These are phyloP conservation scores for Lactarius psammicola DNA, from an alignment of 768 basidiomycete genomes.

Conservation along the genomic window DNA sequence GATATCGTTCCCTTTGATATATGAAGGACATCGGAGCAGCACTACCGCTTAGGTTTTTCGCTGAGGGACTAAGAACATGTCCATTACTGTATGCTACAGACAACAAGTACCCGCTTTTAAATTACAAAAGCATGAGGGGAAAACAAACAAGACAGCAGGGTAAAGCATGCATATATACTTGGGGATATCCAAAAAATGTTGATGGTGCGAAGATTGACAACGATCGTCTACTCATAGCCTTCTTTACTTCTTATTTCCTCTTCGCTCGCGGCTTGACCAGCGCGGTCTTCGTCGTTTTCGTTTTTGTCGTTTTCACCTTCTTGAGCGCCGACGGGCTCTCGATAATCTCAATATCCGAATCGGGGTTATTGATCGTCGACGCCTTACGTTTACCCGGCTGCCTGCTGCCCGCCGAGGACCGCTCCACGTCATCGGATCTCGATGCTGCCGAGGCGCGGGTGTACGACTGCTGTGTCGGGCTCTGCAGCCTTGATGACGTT, in stretches of 20 bases:
- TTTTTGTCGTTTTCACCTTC: slow-evolving; percentile 30
- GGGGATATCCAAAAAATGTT: neutral
- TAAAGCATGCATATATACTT: neutral
- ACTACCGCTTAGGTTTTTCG: too few relatives aligned
- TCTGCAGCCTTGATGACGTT: slow-evolving; percentile 40
- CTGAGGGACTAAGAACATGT: neutral
- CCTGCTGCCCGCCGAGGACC: slow-evolving; percentile 28
- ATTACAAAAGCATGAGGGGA: slow-evolving; percentile 2
- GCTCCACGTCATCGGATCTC: slow-evolving; percentile 40
- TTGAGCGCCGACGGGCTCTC: slow-evolving; percentile 31
- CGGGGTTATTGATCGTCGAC: slow-evolving; percentile 31
- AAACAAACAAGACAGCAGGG: neutral
- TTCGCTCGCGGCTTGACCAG: slow-evolving; percentile 31
- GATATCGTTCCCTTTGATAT: too few relatives aligned
- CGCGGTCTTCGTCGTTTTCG: slow-evolving; percentile 22
- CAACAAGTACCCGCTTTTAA: slow-evolving; percentile 8
- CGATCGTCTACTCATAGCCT: too few relatives aligned
- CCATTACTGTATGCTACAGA: slow-evolving; percentile 7
- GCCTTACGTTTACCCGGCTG: slow-evolving; percentile 51
- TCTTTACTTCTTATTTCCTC: slow-evolving; percentile 28
- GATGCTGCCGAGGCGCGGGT: slow-evolving; percentile 39
- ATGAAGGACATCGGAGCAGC: too few relatives aligned
- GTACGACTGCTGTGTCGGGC: slow-evolving; percentile 44
- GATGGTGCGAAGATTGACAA: neutral
- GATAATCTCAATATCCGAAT: slow-evolving; percentile 35